phyloP scores from a whole-genome alignment of 306 rosid species.

The Acacia melanoxylon region DNA sequence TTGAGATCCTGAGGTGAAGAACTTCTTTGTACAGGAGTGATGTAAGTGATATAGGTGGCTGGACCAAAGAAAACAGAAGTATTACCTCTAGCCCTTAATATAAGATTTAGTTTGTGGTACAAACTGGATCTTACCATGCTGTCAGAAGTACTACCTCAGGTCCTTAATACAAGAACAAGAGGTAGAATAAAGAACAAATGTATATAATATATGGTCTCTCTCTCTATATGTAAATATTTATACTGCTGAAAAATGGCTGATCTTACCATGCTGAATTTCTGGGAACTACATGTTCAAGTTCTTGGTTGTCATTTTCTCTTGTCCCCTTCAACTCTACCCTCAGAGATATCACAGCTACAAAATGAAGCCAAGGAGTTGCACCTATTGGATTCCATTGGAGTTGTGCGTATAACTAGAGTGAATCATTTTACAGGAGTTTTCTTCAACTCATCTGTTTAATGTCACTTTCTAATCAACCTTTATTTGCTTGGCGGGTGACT shows the following conservation, averaged over 20 bases:
- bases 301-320: neutral
- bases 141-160: no score
- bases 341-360: neutral
- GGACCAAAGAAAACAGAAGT: constrained; percentile 12
- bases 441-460: neutral
- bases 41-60: constrained; percentile 31
- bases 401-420: neutral
- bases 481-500: neutral
- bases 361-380: neutral
- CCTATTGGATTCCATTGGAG: neutral
- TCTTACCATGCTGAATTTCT: neutral
- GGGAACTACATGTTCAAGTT: neutral
- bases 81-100: no score
- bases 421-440: neutral
- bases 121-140: no score
- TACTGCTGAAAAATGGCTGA: constrained; percentile 12
- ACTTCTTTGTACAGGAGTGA: constrained; percentile 18
- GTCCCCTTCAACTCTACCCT: neutral
- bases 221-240: neutral
- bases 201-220: neutral
- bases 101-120: no score
- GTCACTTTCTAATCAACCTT: neutral
- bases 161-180: no score
- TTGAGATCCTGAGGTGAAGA: neutral
- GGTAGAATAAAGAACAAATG: neutral